These are phyloP conservation scores for Plasmopara viticola DNA, from an alignment of 352 stramenopile genomes.

Conservation along the genomic window DNA sequence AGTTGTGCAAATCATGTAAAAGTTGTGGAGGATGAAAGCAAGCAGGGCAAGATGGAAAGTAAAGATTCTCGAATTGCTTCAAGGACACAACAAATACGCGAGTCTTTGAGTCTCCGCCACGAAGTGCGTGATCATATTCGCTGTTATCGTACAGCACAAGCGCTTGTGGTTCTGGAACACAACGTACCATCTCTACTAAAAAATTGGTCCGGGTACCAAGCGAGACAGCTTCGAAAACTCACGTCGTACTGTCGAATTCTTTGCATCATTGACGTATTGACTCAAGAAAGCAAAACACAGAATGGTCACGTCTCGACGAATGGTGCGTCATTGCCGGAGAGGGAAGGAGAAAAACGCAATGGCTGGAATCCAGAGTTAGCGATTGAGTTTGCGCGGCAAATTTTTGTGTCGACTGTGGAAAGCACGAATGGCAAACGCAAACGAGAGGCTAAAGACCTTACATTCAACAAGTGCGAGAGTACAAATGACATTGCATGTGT, in stretches of 20 bases:
- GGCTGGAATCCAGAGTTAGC: slow-evolving; percentile 32
- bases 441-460: slow-evolving; percentile 2
- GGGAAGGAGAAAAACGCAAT: slow-evolving; percentile 1
- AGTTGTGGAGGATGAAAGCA: neutral
- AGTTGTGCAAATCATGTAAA: slow-evolving; percentile 8
- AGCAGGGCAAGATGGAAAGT: no score
- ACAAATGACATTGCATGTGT: slow-evolving; percentile 14
- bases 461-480: slow-evolving; percentile 1
- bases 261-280: slow-evolving; percentile 38
- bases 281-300: slow-evolving; percentile 11
- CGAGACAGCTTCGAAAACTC: slow-evolving; percentile 13
- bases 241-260: slow-evolving; percentile 33
- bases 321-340: neutral
- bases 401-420: slow-evolving; percentile 13
- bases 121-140: slow-evolving; percentile 34
- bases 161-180: slow-evolving; percentile 8
- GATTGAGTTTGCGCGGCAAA: slow-evolving; percentile 28
- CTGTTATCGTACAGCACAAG: slow-evolving; percentile 25
- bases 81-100: neutral
- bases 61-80: no score
- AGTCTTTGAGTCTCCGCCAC: slow-evolving; percentile 27
- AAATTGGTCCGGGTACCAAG: slow-evolving; percentile 2
- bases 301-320: no score
- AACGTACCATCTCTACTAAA: neutral
- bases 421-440: slow-evolving; percentile 20